Evolutionary conservation across 768 basidiomycete genomes (phyloP), one percentile per base, ranked within the genome.

Genomic region (Rhodotorula toruloides): DNA sequence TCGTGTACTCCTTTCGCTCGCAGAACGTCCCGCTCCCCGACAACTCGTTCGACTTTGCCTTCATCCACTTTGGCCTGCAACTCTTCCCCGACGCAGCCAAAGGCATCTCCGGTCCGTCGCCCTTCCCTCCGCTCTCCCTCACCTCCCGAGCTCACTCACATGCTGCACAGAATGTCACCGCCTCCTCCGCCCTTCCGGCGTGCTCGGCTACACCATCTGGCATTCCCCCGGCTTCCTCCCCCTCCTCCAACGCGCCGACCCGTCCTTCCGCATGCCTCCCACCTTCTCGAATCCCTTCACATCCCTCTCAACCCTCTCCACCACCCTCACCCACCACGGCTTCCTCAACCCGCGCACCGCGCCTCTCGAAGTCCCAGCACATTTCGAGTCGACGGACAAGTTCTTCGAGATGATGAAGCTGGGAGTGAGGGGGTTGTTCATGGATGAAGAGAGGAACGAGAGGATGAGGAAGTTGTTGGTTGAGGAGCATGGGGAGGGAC

Each of bases 31-130:
- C 46, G 16, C 34, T 40, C 22, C 12, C 16, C 3, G 37, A 49
- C 48, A 27, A n/a, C 0, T 39, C 48, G 22, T 50, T 59, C 39
- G 47, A 40, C 39, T 29, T 22, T 31, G 19, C 37, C 12, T 37
- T 50, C 25, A 39, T 49, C 29, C 49, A 59, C 39, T 59, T 39
- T 27, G 58, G 58, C 12, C 27, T 50, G 9, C 58, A 59, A 48
- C 58, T 59, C 21, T 40, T 42, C 39, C 58, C 48, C 21, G 46
- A 47, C n/a, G n/a, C 34, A 17, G 14, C 31, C 31, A 58, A 48
- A 27, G 46, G 32, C 6, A 21, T 58, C 46, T 36, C 44, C 4
- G 56, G 56, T 58, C 11, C 43, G 56, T 40, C 16, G 17, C 29
- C 21, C 36, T 36, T 13, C 27, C 4, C 39, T 14, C 14, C 27